Conservation (phyloP, 176 grass and related monocot genomes). For the Carex scoparia region DNA sequence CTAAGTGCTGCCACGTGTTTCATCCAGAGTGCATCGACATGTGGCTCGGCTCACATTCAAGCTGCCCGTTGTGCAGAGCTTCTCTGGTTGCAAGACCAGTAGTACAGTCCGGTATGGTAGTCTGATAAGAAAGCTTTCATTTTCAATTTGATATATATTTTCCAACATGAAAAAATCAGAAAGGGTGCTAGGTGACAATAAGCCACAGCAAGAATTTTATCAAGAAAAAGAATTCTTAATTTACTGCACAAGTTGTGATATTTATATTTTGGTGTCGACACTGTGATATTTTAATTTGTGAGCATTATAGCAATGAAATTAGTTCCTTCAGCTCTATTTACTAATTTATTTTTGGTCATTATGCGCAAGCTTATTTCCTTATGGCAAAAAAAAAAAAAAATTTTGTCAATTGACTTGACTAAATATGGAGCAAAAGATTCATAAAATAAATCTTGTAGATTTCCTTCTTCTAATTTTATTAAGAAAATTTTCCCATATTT, state of each 20-base stretch:
- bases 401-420: background rate
- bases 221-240: background rate
- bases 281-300: background rate
- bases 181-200: background rate
- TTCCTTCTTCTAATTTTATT: background rate
- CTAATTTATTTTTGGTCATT: background rate
- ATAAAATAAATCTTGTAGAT: background rate
- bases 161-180: background rate
- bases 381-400: too few species aligned
- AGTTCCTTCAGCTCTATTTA: background rate
- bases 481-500: background rate
- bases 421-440: background rate
- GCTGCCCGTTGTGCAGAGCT: constrained; percentile 70
- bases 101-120: background rate
- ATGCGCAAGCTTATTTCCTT: too few species aligned
- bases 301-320: background rate
- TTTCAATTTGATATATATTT: background rate
- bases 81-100: constrained; percentile 15
- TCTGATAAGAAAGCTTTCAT: background rate
- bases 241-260: background rate
- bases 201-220: background rate
- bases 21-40: constrained; percentile 80
- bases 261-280: background rate
- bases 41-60: constrained; percentile 58
- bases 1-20: constrained; percentile 64